Percentiles rank a stretch among this genome's conserved stretches.
Conservation (phyloP, 352 stramenopile genomes). For the Globisporangium barbulae region DNA sequence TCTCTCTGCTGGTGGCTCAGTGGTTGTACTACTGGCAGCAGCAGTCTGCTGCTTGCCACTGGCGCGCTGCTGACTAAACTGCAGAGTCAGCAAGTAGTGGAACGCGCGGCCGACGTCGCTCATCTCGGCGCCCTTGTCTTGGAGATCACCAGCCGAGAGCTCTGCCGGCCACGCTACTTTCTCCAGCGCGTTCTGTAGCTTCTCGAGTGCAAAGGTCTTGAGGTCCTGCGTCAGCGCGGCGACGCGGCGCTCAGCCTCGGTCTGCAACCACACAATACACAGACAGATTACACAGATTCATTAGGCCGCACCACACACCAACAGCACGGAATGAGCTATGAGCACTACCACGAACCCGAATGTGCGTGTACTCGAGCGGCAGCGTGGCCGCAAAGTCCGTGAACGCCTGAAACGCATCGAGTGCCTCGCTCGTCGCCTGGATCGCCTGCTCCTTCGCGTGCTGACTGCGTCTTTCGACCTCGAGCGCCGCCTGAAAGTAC, state of each 20-base stretch:
- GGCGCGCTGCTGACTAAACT: constrained; percentile 41
- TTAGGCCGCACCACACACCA: not conserved
- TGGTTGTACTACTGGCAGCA: too few relatives aligned
- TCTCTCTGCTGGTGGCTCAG: constrained; percentile 2
- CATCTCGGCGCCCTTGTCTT: constrained; percentile 29
- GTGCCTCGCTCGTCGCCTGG: constrained; percentile 38
- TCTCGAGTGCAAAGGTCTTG: constrained; percentile 48
- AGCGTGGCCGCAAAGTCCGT: constrained; percentile 34
- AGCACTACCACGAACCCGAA: constrained; percentile 34
- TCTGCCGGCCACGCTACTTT: constrained; percentile 46
- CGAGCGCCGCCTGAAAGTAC: constrained; percentile 43
- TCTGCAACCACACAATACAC: constrained; percentile 20
- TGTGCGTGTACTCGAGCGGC: constrained; percentile 37
- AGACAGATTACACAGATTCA: constrained; percentile 5
- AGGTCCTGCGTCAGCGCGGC: constrained; percentile 44
- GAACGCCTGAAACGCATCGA: constrained; percentile 43
- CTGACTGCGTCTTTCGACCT: constrained; percentile 56
- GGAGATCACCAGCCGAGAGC: constrained; percentile 28
- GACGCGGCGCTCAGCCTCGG: constrained; percentile 39
- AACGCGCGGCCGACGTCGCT: constrained; percentile 38
- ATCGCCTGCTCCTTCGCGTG: constrained; percentile 30
- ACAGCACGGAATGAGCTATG: not conserved
- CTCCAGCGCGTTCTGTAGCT: constrained; percentile 43
- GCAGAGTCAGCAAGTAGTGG: constrained; percentile 49
- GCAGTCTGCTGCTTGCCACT: not conserved